Base-by-base conservation (phyloP, 2,329 filamentous ascomycete species). In the Blastomyces gilchristii region DNA sequence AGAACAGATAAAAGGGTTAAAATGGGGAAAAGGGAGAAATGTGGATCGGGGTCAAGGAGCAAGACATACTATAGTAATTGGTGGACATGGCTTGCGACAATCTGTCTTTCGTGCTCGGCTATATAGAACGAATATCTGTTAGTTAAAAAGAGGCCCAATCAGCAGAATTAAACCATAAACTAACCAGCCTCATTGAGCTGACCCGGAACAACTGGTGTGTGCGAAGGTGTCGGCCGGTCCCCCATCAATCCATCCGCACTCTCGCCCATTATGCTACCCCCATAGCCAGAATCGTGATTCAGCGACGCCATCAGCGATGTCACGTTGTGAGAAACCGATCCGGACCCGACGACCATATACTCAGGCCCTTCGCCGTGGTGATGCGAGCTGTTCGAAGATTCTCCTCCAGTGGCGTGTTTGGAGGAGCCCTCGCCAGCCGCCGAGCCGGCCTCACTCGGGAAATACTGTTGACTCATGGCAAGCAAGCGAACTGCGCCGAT, bases 241-340 rank as follows among this genome's bases (percentile, higher is more conserved):
- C 82, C 78, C 69, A 82, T 78, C 67, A 84, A 74, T 63, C 74
- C 74, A 63, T 75, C 73, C 50, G 78, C 74, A 67, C 83, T 83
- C 61, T 88, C 88, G 65, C 85, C 87, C 39, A 83, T 80, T 59
- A 88, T 81, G 73, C 90, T 96, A 54, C 88, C 89, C 62, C 91
- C 92, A 72, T 97, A 97, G 7, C 93, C 94, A 22, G 93, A 97
- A 74, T 99, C 94, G 63, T 85, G 80, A 65, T 96, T 90, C 62
- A 97, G 80, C 69, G 95, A 84, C 22, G 87, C 85, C 75, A 94
- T 90, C 49, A 97, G 81, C 62, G 87, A 87, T 39, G 88, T 84
- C 47, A 91, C 92, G 73, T 90, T 90, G 71, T 91, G 86, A 25
- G 92, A 92, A 28, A 88, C 86, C 62, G 87, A 86, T 61, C 92